phyloP scores from a whole-genome alignment of 495 filamentous ascomycete species.

The Aspergillus leporis region DNA sequence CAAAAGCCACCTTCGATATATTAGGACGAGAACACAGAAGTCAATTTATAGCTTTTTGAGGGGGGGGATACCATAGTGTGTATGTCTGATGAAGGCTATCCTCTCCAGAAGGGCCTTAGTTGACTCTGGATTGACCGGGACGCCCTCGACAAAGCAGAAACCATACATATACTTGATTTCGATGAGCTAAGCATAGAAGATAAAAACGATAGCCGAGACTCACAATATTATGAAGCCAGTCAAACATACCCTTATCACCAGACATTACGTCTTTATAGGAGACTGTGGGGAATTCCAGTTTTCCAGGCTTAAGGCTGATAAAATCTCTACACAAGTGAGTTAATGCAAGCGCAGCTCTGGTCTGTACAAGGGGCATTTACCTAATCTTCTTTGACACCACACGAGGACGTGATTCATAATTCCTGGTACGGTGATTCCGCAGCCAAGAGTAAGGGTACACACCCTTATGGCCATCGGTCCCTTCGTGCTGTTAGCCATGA shows the following conservation, averaged over 20 bases:
- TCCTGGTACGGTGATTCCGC: neutral
- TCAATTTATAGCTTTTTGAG: neutral
- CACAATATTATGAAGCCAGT: slow-evolving; percentile 63
- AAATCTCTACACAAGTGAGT: neutral
- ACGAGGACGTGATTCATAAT: neutral
- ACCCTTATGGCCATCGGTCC: neutral
- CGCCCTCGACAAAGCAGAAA: slow-evolving; percentile 68
- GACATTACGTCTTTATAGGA: slow-evolving; percentile 61
- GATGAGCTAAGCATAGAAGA: slow-evolving; percentile 2
- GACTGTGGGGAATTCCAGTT: slow-evolving; percentile 50
- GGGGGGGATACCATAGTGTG: slow-evolving; percentile 71
- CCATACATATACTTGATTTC: slow-evolving; percentile 55
- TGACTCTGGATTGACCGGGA: slow-evolving; percentile 64
- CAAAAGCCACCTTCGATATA: slow-evolving; percentile 73
- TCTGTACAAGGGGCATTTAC: neutral
- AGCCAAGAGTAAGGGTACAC: neutral
- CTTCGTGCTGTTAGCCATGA: neutral
- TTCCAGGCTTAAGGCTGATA: slow-evolving; percentile 23
- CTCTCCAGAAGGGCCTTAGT: slow-evolving; percentile 72
- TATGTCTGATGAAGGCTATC: slow-evolving; percentile 79
- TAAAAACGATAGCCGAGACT: slow-evolving; percentile 19
- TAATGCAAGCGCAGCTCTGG: neutral
- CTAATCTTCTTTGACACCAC: neutral
- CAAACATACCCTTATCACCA: slow-evolving; percentile 48
- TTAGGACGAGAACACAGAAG: neutral